Percentiles rank a stretch among this genome's conserved stretches.
These are phyloP conservation scores for Paraconiothyrium brasiliense DNA, from an alignment of 2,329 filamentous ascomycete genomes.

Conservation along the genomic window DNA sequence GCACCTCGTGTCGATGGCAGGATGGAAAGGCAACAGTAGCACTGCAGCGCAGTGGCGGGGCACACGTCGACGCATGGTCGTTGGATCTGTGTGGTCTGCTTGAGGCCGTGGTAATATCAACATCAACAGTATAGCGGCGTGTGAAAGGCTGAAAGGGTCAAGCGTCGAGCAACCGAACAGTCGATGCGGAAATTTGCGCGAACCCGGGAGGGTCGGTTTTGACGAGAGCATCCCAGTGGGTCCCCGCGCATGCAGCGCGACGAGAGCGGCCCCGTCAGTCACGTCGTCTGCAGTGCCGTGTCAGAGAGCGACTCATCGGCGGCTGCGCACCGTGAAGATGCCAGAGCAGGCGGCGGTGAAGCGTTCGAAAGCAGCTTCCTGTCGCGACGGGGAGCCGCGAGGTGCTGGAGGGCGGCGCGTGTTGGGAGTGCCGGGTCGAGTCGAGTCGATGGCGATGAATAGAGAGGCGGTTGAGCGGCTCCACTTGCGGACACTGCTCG, in stretches of 20 bases:
- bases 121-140: constrained; percentile 19
- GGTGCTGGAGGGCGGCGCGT: background rate
- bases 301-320: constrained; percentile 29
- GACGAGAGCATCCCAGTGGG: constrained; percentile 12
- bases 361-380: constrained; percentile 3
- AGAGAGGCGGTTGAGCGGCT: constrained; percentile 14
- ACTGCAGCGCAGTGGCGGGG: constrained; percentile 15
- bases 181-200: constrained; percentile 22
- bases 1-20: constrained; percentile 25
- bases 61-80: background rate
- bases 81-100: constrained; percentile 23
- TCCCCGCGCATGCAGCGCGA: constrained; percentile 16
- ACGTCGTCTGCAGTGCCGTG: constrained; percentile 17
- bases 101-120: constrained; percentile 15
- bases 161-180: constrained; percentile 7
- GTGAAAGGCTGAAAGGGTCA: constrained; percentile 10
- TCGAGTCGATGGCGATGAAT: constrained; percentile 1
- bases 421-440: background rate
- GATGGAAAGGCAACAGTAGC: constrained; percentile 17
- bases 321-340: constrained; percentile 16
- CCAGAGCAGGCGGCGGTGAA: constrained; percentile 19
- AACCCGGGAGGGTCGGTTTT: constrained; percentile 26
- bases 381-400: background rate
- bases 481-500: constrained; percentile 31
- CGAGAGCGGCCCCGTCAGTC: constrained; percentile 9